Evolutionary conservation across 139 green algal genomes (phyloP).

Genomic region (Tetradesmus obliquus): DNA sequence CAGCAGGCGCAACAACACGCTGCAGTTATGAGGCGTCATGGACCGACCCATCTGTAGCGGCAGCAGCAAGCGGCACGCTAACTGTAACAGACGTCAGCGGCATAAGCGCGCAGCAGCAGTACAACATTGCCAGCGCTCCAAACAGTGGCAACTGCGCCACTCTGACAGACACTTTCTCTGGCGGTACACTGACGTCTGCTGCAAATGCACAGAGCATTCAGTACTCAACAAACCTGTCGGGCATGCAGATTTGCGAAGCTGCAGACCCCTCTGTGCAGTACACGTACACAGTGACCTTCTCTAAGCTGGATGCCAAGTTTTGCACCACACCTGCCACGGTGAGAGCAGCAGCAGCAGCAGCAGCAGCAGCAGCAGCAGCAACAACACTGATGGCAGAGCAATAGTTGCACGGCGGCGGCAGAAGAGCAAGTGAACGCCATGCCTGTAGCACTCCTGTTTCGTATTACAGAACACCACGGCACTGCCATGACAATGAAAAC

Average conservation of each 20-base stretch:
- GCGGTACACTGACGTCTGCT: background rate
- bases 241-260: constrained; percentile 1
- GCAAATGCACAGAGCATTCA: background rate
- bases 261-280: background rate
- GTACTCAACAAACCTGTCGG: background rate
- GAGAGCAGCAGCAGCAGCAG: background rate
- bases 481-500: background rate
- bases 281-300: constrained; percentile 23
- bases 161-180: constrained; percentile 7
- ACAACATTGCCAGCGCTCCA: background rate
- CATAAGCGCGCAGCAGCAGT: background rate
- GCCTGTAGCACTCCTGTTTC: no score
- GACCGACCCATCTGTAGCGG: background rate
- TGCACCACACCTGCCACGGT: constrained; percentile 2
- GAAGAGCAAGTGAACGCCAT: no score
- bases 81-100: background rate
- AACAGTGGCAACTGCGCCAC: background rate
- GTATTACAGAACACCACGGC: background rate
- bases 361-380: background rate
- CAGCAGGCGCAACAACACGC: background rate
- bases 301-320: background rate
- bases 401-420: background rate
- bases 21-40: background rate
- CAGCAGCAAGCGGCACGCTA: background rate
- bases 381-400: background rate